Conservation (phyloP, 1,139 yeast genomes). For the Arxiozyma heterogenica region DNA sequence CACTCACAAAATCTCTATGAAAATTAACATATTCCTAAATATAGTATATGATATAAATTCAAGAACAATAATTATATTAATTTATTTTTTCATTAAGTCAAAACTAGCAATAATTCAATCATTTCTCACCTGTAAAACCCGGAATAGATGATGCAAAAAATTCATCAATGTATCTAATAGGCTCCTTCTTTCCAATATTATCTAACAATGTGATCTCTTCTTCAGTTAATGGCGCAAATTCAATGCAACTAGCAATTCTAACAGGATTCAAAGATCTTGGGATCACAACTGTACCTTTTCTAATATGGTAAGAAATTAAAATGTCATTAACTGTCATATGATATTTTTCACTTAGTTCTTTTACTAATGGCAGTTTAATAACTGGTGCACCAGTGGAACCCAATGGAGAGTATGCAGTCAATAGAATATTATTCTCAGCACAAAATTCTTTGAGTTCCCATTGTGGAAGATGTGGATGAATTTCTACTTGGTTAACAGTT, state of each 20-base stretch:
- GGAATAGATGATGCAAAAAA: constrained; percentile 25
- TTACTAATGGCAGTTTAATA: constrained; percentile 36
- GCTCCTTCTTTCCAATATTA: constrained; percentile 38
- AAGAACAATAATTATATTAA: background rate
- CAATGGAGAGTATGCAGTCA: constrained; percentile 54
- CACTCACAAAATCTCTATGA: background rate
- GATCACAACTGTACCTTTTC: constrained; percentile 43
- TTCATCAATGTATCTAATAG: constrained; percentile 33
- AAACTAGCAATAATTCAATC: background rate
- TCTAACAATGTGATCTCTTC: constrained; percentile 40
- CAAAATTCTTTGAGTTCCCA: constrained; percentile 39
- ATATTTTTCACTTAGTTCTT: constrained; percentile 39
- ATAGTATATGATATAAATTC: background rate
- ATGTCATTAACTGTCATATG: constrained; percentile 39
- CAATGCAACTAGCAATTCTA: constrained; percentile 28
- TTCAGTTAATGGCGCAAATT: constrained; percentile 35
- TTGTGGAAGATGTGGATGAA: constrained; percentile 53
- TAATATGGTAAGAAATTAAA: constrained; percentile 46
- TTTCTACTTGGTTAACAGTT: constrained; percentile 48
- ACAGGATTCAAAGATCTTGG: constrained; percentile 41
- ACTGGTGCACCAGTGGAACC: constrained; percentile 50
- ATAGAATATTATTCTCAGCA: constrained; percentile 37
- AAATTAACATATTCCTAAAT: background rate
- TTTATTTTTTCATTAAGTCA: no score
- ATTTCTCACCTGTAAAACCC: constrained; percentile 19